phyloP scores from a whole-genome alignment of 2,329 filamentous ascomycete species.

The Teratosphaeria destructans region DNA sequence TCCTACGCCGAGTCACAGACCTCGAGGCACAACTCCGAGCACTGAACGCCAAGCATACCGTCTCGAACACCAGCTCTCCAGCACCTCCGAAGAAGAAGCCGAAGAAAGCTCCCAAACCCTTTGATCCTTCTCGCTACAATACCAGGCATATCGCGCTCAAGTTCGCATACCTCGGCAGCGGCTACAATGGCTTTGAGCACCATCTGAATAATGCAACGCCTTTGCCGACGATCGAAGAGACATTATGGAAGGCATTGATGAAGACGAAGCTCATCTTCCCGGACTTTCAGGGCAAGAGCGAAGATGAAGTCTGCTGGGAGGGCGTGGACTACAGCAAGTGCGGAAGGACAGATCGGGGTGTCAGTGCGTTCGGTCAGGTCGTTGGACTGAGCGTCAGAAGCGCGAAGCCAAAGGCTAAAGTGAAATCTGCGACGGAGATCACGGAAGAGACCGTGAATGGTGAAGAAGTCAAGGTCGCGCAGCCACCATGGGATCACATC shows the following conservation, averaged over 20 bases:
- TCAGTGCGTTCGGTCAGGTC: slow-evolving; percentile 95
- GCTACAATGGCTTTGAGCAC: slow-evolving; percentile 90
- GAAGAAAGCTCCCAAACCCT: slow-evolving; percentile 35
- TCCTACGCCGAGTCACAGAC: slow-evolving; percentile 56
- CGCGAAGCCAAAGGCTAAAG: slow-evolving; percentile 46
- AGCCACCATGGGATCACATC: slow-evolving; percentile 51
- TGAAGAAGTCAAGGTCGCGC: slow-evolving; percentile 2
- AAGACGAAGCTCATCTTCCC: slow-evolving; percentile 76
- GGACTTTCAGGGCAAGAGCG: slow-evolving; percentile 25
- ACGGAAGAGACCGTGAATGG: slow-evolving; percentile 7
- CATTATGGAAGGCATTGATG: slow-evolving; percentile 81
- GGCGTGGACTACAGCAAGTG: slow-evolving; percentile 90
- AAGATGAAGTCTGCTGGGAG: slow-evolving; percentile 60
- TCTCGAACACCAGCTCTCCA: slow-evolving; percentile 3
- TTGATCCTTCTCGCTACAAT: slow-evolving; percentile 72
- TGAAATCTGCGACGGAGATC: neutral
- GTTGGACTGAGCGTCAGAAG: slow-evolving; percentile 75
- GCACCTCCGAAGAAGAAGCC: slow-evolving; percentile 20
- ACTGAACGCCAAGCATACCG: slow-evolving; percentile 20
- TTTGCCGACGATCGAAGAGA: slow-evolving; percentile 79
- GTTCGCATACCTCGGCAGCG: slow-evolving; percentile 82
- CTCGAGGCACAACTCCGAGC: slow-evolving; percentile 56
- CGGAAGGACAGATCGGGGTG: slow-evolving; percentile 82
- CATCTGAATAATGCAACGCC: slow-evolving; percentile 58
- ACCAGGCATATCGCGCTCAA: slow-evolving; percentile 84